phyloP scores from a whole-genome alignment of 345 rosid genomes.

The Camelina neglecta region DNA sequence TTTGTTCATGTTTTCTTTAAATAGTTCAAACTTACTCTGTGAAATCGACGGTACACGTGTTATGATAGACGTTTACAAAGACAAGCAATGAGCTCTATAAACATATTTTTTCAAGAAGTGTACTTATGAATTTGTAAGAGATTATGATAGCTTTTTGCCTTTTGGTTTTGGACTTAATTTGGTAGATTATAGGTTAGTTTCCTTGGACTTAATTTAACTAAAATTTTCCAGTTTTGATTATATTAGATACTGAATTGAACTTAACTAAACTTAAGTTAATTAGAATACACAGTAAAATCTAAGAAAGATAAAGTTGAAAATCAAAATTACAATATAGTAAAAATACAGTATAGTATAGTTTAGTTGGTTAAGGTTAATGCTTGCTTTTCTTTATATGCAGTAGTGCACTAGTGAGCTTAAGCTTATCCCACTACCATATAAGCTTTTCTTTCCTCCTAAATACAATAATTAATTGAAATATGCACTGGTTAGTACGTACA shows the following conservation, averaged over 20 bases:
- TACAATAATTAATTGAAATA: neutral
- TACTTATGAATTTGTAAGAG: too few relatives aligned
- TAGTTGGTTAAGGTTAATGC: conserved; percentile 18
- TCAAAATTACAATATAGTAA: too few relatives aligned
- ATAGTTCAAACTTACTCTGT: neutral
- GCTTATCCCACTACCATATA: conserved; percentile 21
- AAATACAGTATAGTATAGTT: neutral
- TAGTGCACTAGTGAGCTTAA: neutral
- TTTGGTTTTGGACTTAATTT: neutral
- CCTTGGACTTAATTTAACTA: neutral
- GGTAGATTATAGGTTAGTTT: neutral
- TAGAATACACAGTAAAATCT: neutral
- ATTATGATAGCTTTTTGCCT: neutral
- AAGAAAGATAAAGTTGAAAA: neutral
- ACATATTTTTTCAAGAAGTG: too few relatives aligned
- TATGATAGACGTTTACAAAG: neutral
- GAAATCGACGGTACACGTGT: conserved; percentile 17
- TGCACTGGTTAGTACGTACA: neutral
- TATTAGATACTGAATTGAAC: too few relatives aligned
- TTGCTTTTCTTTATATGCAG: neutral
- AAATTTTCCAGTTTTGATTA: too few relatives aligned
- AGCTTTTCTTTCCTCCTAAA: neutral
- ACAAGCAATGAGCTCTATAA: neutral
- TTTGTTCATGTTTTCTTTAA: conserved; percentile 31
- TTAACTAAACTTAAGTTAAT: neutral